These are phyloP conservation scores for Fusarium sp. DNA, from an alignment of 2,329 filamentous ascomycete species.

Conservation along the genomic window DNA sequence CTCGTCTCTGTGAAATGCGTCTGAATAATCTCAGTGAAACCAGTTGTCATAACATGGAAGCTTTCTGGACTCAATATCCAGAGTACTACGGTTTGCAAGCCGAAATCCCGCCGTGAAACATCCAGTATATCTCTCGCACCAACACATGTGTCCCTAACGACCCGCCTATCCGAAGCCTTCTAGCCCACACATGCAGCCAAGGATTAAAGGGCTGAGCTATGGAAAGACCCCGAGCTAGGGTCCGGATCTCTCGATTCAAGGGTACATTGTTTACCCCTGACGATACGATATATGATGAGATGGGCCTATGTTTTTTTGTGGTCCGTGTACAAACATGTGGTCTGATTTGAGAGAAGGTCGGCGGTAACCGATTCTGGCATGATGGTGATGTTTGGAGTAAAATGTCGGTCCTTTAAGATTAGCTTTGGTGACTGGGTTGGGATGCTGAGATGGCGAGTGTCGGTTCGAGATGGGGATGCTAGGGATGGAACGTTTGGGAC, in stretches of 20 bases:
- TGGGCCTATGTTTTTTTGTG: neutral
- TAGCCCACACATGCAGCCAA: slow-evolving; percentile 17
- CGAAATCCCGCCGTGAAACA: slow-evolving; percentile 3
- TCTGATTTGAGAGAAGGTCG: slow-evolving; percentile 1
- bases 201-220: slow-evolving; percentile 21
- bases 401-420: neutral
- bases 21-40: neutral
- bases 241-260: neutral
- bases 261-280: neutral
- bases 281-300: slow-evolving; percentile 4
- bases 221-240: slow-evolving; percentile 5
- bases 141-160: neutral
- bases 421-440: neutral
- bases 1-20: neutral
- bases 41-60: no score
- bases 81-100: neutral
- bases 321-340: slow-evolving; percentile 7
- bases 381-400: neutral
- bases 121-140: neutral
- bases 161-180: neutral
- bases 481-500: neutral
- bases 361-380: slow-evolving; percentile 7
- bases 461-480: no score
- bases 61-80: no score
- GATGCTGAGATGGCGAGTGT: neutral